Conservation (phyloP, 768 basidiomycete species). For the Mycena pura region DNA sequence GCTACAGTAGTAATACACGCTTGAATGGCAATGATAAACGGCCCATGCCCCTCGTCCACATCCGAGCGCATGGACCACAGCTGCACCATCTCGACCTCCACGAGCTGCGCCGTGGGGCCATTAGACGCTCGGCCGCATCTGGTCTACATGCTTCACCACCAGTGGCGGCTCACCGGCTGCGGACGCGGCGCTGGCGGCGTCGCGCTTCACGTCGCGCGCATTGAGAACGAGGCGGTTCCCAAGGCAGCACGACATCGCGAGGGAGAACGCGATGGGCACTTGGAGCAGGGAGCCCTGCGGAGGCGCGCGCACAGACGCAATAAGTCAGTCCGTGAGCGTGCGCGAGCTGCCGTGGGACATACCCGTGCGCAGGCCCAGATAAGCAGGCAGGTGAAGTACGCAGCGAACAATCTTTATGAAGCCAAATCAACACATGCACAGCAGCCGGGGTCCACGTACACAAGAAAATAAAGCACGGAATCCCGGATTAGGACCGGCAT, state of each 20-base stretch:
- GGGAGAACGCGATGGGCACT: conserved; percentile 63
- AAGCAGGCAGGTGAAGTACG: conserved; percentile 58
- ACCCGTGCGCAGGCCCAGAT: conserved; percentile 47
- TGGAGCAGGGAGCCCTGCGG: conserved; percentile 49
- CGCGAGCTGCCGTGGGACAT: conserved; percentile 21
- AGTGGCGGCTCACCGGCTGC: conserved; percentile 7
- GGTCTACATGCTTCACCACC: no score
- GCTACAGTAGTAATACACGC: no score
- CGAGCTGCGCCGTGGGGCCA: conserved; percentile 29
- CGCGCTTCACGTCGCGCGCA: conserved; percentile 50
- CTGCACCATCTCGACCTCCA: conserved; percentile 42
- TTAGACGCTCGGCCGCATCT: conserved; percentile 11
- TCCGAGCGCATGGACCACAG: conserved; percentile 42
- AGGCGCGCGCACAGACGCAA: no score
- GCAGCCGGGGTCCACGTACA: conserved; percentile 43
- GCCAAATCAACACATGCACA: background rate
- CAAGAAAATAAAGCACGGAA: conserved; percentile 61
- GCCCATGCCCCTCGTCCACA: conserved; percentile 22
- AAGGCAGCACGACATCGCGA: conserved; percentile 64
- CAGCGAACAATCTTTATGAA: conserved; percentile 55
- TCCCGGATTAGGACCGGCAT: conserved; percentile 61
- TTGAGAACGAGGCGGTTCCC: conserved; percentile 65
- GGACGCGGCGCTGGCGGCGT: conserved; percentile 25
- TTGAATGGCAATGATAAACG: no score
- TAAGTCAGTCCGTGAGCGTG: background rate